These are phyloP conservation scores for Sphagnum magellanicum DNA, from an alignment of 228 moss, liverwort and hornwort genomes.

Conservation along the genomic window DNA sequence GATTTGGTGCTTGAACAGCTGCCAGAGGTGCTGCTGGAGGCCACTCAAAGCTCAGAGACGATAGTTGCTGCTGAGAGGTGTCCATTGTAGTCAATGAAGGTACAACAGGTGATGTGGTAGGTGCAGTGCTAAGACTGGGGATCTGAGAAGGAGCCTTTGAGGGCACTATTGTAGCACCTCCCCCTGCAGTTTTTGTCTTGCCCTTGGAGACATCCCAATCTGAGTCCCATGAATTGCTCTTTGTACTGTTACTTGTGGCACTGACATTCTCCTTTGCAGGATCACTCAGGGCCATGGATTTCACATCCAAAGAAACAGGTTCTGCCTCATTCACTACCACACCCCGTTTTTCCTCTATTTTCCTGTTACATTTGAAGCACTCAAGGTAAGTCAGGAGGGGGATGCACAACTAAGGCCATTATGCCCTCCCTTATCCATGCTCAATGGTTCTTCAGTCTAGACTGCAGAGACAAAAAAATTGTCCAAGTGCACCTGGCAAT, in stretches of 20 bases:
- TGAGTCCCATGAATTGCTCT: conserved; percentile 30
- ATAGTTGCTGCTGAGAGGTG: conserved; percentile 12
- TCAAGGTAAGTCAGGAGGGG: not conserved
- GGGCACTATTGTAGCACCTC: conserved; percentile 14
- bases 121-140: conserved; percentile 9
- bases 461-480: too few species aligned
- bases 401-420: not conserved
- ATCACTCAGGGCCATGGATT: conserved; percentile 76
- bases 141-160: conserved; percentile 11
- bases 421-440: not conserved
- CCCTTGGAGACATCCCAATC: conserved; percentile 76
- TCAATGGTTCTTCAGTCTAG: too few species aligned
- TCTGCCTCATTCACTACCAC: conserved; percentile 83
- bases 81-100: not conserved
- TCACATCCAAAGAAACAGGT: conserved; percentile 83
- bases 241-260: conserved; percentile 54
- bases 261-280: conserved; percentile 45
- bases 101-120: conserved; percentile 8
- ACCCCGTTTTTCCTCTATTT: conserved; percentile 94
- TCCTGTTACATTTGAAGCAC: conserved; percentile 37
- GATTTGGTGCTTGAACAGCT: conserved; percentile 1
- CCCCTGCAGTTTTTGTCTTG: conserved; percentile 7
- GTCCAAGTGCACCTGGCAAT: too few species aligned
- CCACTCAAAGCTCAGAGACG: conserved; percentile 62
- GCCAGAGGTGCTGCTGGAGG: conserved; percentile 45